Base-by-base conservation (phyloP, 1,284 basidiomycete species). In the Cryptococcus deneoformans region DNA sequence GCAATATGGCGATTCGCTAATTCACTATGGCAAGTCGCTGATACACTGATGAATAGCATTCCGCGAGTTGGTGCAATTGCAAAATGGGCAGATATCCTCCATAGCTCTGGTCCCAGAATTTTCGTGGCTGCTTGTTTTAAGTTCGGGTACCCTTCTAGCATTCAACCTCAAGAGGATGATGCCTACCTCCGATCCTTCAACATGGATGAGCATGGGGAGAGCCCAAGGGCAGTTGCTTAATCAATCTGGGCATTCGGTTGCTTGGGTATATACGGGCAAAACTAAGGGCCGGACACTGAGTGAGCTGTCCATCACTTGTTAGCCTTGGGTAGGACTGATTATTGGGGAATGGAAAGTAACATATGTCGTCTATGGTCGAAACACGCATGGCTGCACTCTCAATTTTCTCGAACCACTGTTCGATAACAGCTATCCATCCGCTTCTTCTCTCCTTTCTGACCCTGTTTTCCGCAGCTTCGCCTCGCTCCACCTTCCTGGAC, bases 281-380 rank as follows among this genome's bases (percentile, higher is more conserved):
- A 68, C 66, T 10, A 73, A 71, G 52, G 67, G 65, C 2, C 56
- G 68, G 10, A 50, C 66, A 7, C 47, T 73, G 40, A 63, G 68
- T 69, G 56, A 47, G 52, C 34, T 20, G n/a, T 24, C 3, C n/a
- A 45, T 39, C 8, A 20, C 20, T 20, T 49, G n/a, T n/a, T 0
- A 29, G 24, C 36, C 38, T 16, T 34, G 16, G 46, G 29, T 12
- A 35, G 38, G 37, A 44, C 44, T 57, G 5, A 47, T 44, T 42
- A n/a, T 8, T 10, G 2, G 42, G 11, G 40, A 48, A 47, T n/a
- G 50, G 7, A 42, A 40, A 64, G 61, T 65, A 20, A 57, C 57
- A 9, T 68, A 63, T 38, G 64, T 62, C 10, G 54, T 58, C 7
- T 60, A 64, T 37, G 50, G 59, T 1, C 53, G 58, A 10, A 68